Evolutionary conservation across 108 stramenopile species (phyloP).

Genomic region (Discostella pseudostelligera): DNA sequence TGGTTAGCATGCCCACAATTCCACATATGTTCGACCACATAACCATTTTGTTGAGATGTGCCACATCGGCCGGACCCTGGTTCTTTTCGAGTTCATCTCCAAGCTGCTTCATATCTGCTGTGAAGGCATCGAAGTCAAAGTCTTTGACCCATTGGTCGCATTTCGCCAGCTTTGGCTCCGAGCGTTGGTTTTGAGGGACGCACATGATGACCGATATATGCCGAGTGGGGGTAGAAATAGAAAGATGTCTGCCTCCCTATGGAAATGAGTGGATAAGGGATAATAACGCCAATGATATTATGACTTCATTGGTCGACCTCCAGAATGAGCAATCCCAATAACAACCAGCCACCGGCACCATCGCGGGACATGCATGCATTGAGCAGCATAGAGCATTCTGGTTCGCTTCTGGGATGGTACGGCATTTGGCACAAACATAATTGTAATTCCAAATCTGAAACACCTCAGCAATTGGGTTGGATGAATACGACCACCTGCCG

Average conservation of each 20-base stretch:
- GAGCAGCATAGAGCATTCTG: too few relatives aligned
- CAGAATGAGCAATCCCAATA: too few relatives aligned
- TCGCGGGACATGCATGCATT: too few relatives aligned
- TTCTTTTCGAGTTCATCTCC: slow-evolving; percentile 76
- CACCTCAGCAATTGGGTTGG: too few relatives aligned
- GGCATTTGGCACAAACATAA: too few relatives aligned
- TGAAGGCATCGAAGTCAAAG: slow-evolving; percentile 80
- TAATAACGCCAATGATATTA: too few relatives aligned
- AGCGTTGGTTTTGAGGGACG: slow-evolving; percentile 16
- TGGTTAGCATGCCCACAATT: slow-evolving; percentile 67
- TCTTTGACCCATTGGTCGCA: slow-evolving; percentile 78
- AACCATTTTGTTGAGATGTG: slow-evolving; percentile 89
- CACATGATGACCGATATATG: slow-evolving; percentile 17
- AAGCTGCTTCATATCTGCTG: slow-evolving; percentile 72
- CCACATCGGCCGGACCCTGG: slow-evolving; percentile 82
- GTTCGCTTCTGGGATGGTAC: too few relatives aligned
- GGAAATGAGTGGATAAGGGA: too few relatives aligned
- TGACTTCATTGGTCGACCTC: too few relatives aligned
- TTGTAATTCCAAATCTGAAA: too few relatives aligned
- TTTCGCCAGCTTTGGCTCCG: slow-evolving; percentile 35
- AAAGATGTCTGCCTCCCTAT: not conserved
- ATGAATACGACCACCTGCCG: too few relatives aligned
- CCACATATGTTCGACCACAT: slow-evolving; percentile 76
- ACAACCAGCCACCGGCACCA: too few relatives aligned
- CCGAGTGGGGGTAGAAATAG: not conserved